Evolutionary conservation across 352 stramenopile species (phyloP).

Genomic region (Pseudoperonospora humuli): DNA sequence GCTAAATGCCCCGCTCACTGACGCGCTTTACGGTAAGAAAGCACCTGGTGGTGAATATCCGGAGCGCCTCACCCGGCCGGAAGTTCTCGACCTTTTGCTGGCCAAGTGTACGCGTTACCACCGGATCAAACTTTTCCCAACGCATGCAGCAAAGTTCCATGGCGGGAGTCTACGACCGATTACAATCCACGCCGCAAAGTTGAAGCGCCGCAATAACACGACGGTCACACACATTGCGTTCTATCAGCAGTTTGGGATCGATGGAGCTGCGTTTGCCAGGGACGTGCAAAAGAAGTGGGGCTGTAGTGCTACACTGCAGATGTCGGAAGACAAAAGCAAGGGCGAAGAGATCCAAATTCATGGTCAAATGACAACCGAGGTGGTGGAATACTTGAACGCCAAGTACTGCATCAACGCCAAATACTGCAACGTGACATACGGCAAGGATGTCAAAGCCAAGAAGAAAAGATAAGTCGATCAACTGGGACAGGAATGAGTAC

Average conservation of each 20-base stretch:
- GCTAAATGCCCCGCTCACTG: conserved; percentile 54
- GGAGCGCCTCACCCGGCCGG: conserved; percentile 42
- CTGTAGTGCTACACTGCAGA: conserved; percentile 49
- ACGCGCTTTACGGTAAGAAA: conserved; percentile 73
- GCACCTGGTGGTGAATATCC: conserved; percentile 46
- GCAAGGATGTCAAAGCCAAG: conserved; percentile 75
- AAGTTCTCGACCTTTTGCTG: conserved; percentile 44
- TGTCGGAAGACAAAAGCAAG: conserved; percentile 51
- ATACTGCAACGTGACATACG: conserved; percentile 59
- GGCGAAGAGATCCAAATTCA: conserved; percentile 72
- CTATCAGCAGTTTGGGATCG: conserved; percentile 78
- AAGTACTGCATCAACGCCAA: conserved; percentile 71
- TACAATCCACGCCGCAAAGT: conserved; percentile 51
- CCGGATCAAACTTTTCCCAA: conserved; percentile 59
- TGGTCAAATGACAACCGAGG: conserved; percentile 73
- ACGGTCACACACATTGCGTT: conserved; percentile 61
- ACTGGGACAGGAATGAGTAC: conserved; percentile 9
- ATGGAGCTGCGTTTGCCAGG: conserved; percentile 57
- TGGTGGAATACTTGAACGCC: conserved; percentile 51
- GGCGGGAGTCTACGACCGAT: conserved; percentile 52
- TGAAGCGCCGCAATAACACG: conserved; percentile 68
- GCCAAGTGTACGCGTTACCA: conserved; percentile 66
- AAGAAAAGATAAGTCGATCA: conserved; percentile 43
- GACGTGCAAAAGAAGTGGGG: conserved; percentile 81
- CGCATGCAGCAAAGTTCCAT: conserved; percentile 54